Percentiles rank a stretch among this genome's conserved stretches.
phyloP scores from a whole-genome alignment of 805 yeast species.

The Lipomyces yamadae region DNA sequence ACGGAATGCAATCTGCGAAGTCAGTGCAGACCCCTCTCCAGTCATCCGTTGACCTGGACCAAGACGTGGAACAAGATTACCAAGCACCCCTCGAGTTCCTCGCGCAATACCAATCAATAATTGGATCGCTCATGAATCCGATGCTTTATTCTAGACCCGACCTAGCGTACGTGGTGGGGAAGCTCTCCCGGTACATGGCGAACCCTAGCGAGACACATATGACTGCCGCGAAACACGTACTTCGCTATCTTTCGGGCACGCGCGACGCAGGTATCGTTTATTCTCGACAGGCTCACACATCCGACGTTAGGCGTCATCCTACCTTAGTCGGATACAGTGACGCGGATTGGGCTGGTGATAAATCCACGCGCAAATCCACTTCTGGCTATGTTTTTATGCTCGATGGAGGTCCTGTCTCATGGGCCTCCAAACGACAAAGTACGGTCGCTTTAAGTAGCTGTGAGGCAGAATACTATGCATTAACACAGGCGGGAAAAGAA shows the following conservation, averaged over 20 bases:
- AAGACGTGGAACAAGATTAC: background rate
- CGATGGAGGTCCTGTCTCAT: conserved; percentile 5
- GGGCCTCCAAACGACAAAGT: conserved; percentile 6
- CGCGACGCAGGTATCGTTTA: conserved; percentile 58
- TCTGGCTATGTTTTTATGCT: conserved; percentile 3
- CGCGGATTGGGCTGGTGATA: conserved; percentile 3
- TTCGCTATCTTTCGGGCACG: conserved; percentile 50
- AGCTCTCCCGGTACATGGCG: background rate
- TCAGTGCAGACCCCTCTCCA: background rate
- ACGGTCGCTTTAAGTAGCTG: conserved; percentile 5
- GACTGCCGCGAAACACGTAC: conserved; percentile 63
- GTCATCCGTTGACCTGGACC: background rate
- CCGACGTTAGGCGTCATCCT: background rate
- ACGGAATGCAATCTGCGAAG: background rate
- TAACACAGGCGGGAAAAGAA: background rate
- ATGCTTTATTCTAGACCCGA: background rate
- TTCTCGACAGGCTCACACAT: background rate
- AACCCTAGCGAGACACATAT: background rate
- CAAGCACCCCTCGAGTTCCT: background rate
- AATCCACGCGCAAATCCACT: background rate
- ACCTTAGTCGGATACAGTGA: background rate
- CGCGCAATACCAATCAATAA: background rate
- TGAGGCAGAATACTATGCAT: conserved; percentile 16
- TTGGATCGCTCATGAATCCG: background rate
- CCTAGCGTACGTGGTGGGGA: background rate